Percentiles rank a stretch among this genome's conserved stretches.
These are phyloP conservation scores for Mucor irregularis DNA, from an alignment of 371 early-diverging fungal genomes.

Conservation along the genomic window DNA sequence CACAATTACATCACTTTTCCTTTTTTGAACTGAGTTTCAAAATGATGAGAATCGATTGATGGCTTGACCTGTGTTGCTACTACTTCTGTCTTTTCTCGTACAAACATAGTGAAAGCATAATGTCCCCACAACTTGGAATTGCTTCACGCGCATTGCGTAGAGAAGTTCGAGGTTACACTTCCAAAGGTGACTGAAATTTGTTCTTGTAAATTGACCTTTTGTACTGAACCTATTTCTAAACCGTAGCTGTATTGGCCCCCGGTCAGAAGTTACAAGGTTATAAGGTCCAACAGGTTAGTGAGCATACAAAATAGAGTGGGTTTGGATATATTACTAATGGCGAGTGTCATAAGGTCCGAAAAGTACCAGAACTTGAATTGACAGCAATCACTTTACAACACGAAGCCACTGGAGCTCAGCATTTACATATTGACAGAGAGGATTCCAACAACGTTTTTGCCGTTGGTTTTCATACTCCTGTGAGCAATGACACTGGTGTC, in stretches of 20 bases:
- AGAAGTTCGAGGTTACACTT: conserved; percentile 6
- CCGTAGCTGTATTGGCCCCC: conserved; percentile 26
- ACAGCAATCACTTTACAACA: conserved; percentile 72
- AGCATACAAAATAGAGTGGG: not conserved
- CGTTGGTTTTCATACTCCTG: conserved; percentile 90
- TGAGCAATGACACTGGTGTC: conserved; percentile 82
- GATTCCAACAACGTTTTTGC: conserved; percentile 91
- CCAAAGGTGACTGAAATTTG: conserved; percentile 11
- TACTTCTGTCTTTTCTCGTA: not conserved
- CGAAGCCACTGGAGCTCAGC: conserved; percentile 81
- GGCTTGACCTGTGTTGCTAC: not conserved
- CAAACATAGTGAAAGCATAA: not conserved
- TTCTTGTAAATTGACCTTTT: not conserved
- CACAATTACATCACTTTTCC: too few species aligned
- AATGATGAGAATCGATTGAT: too few species aligned
- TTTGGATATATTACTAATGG: not conserved
- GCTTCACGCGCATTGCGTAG: conserved; percentile 12
- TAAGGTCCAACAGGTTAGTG: conserved; percentile 28
- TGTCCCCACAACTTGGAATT: conserved; percentile 19
- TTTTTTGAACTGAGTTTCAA: too few species aligned
- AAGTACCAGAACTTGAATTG: conserved; percentile 68
- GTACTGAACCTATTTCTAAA: too few species aligned
- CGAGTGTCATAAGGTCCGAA: conserved; percentile 30
- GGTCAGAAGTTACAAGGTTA: conserved; percentile 33
- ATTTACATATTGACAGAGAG: conserved; percentile 84